These are phyloP conservation scores for Raffaelea arxii DNA, from an alignment of 2,329 filamentous ascomycete genomes.

Conservation along the genomic window DNA sequence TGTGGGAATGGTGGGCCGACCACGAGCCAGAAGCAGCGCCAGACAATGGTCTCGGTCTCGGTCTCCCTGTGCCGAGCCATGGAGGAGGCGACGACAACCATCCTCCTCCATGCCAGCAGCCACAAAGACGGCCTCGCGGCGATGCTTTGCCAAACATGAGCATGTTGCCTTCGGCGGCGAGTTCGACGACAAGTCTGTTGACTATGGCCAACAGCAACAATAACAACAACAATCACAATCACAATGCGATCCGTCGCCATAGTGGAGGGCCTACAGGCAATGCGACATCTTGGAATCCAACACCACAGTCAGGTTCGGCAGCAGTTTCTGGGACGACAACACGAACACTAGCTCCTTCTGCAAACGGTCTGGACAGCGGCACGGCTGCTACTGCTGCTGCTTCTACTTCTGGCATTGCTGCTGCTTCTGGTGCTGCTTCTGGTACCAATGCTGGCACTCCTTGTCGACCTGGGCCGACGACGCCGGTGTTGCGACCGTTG, in stretches of 20 bases:
- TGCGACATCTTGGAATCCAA: no score
- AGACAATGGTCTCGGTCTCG: slow-evolving; percentile 19
- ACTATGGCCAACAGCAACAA: neutral
- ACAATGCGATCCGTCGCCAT: no score
- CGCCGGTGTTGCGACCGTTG: slow-evolving; percentile 20
- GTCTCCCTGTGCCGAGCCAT: neutral
- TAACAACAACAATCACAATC: neutral
- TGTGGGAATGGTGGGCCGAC: slow-evolving; percentile 88
- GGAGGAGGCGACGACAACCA: neutral
- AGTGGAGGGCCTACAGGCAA: no score
- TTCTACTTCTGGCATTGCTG: no score
- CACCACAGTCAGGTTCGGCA: no score
- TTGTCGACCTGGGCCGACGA: slow-evolving; percentile 7
- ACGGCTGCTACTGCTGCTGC: no score
- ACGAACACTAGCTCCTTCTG: no score
- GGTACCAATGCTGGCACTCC: no score
- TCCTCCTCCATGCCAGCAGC: neutral
- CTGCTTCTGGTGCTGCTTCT: no score
- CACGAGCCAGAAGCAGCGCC: slow-evolving; percentile 43
- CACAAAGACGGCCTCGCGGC: neutral
- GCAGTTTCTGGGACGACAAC: no score
- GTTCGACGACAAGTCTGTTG: neutral
- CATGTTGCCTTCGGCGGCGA: neutral
- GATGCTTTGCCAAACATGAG: neutral
- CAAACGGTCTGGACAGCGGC: no score